These are phyloP conservation scores for Galerina sulciceps DNA, from an alignment of 768 basidiomycete species.

Conservation along the genomic window DNA sequence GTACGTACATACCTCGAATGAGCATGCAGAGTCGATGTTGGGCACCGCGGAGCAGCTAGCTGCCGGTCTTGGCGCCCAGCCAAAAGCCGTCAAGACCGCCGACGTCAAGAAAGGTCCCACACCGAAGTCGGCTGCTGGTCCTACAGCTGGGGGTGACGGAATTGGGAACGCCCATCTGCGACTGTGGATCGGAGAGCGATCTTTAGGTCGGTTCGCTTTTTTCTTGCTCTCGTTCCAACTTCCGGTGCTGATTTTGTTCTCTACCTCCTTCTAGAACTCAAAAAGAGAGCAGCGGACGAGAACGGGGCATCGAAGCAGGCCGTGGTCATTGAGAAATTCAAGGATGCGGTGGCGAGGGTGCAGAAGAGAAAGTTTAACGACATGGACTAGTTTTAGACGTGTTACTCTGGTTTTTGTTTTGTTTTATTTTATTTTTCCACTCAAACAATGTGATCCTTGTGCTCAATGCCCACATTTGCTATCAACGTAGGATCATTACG, in stretches of 20 bases:
- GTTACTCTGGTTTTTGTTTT: too few species aligned
- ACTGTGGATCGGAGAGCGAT: conserved; percentile 75
- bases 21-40: conserved; percentile 71
- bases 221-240: background rate
- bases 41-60: conserved; percentile 72
- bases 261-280: conserved; percentile 48
- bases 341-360: conserved; percentile 25
- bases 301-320: conserved; percentile 50
- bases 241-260: background rate
- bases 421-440: too few species aligned
- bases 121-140: conserved; percentile 1
- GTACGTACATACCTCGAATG: conserved; percentile 70
- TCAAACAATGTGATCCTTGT: too few species aligned
- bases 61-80: conserved; percentile 64
- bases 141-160: conserved; percentile 24
- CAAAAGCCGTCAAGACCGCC: conserved; percentile 26
- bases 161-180: conserved; percentile 69
- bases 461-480: too few species aligned
- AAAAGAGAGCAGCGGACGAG: conserved; percentile 58
- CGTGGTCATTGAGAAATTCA: conserved; percentile 41
- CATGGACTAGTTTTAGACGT: background rate
- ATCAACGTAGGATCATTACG: too few species aligned
- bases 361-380: conserved; percentile 21
- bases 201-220: conserved; percentile 51
- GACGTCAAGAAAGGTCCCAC: conserved; percentile 6